Evolutionary conservation across 1,284 basidiomycete species (phyloP).

Genomic region (Phlebopus sp.): DNA sequence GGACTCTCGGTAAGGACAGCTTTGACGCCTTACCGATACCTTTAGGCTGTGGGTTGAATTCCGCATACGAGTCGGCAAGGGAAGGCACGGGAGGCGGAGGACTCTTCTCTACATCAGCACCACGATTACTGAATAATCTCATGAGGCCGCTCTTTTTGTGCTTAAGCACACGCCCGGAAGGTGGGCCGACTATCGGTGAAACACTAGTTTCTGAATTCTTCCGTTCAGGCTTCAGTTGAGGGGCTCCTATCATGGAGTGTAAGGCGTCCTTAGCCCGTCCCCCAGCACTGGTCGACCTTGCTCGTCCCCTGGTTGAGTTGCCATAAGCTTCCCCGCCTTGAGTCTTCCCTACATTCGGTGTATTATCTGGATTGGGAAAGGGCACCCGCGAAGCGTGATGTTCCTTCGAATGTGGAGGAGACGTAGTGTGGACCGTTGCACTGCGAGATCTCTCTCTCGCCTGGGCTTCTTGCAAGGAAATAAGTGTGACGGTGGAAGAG

Average conservation of each 20-base stretch:
- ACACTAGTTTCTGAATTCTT: slow-evolving; percentile 38
- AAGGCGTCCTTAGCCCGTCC: slow-evolving; percentile 47
- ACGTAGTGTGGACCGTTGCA: slow-evolving; percentile 40
- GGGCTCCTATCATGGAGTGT: slow-evolving; percentile 38
- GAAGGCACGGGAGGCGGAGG: slow-evolving; percentile 56
- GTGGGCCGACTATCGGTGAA: slow-evolving; percentile 11
- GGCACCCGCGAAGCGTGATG: slow-evolving; percentile 20
- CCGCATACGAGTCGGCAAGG: slow-evolving; percentile 38
- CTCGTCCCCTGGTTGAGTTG: slow-evolving; percentile 26
- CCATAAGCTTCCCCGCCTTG: slow-evolving; percentile 16
- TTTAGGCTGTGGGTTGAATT: slow-evolving; percentile 27
- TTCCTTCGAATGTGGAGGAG: slow-evolving; percentile 21
- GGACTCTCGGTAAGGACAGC: slow-evolving; percentile 36
- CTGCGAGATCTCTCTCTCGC: slow-evolving; percentile 51
- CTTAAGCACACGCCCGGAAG: slow-evolving; percentile 49
- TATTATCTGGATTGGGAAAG: slow-evolving; percentile 29
- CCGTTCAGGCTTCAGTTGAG: slow-evolving; percentile 36
- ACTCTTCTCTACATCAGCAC: slow-evolving; percentile 31
- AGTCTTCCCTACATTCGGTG: slow-evolving; percentile 22
- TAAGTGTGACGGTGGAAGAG: slow-evolving; percentile 57
- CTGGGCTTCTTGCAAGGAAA: slow-evolving; percentile 74
- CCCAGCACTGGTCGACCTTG: slow-evolving; percentile 61
- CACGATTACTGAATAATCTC: slow-evolving; percentile 68
- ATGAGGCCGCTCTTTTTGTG: slow-evolving; percentile 81
- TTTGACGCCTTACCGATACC: slow-evolving; percentile 28